Conservation (phyloP, 495 filamentous ascomycete genomes). For the Delitschia confertaspora region DNA sequence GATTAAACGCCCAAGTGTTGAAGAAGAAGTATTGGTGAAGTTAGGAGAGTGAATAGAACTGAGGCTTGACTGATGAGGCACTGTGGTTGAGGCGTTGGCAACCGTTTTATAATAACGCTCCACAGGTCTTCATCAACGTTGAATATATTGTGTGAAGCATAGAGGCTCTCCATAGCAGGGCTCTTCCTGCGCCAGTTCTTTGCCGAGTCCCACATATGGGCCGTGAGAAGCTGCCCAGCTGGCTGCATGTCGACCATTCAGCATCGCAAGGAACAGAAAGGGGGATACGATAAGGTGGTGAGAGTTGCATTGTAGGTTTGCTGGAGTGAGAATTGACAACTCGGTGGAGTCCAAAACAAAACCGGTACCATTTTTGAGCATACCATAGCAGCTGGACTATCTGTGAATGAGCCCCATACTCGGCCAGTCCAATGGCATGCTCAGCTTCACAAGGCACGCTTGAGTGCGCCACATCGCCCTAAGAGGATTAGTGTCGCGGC, state of each 20-base stretch:
- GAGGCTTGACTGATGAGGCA: slow-evolving; percentile 13
- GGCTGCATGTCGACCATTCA: slow-evolving; percentile 23
- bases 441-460: slow-evolving; percentile 14
- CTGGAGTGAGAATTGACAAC: not conserved
- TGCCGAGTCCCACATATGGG: slow-evolving; percentile 26
- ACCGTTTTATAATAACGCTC: slow-evolving; percentile 24
- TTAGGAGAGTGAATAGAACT: slow-evolving; percentile 2
- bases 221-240: slow-evolving; percentile 22
- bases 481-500: slow-evolving; percentile 7
- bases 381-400: slow-evolving; percentile 25
- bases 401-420: slow-evolving; percentile 11
- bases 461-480: slow-evolving; percentile 12
- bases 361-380: slow-evolving; percentile 10
- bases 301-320: slow-evolving; percentile 17
- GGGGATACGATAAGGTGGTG: slow-evolving; percentile 26
- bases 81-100: slow-evolving; percentile 21
- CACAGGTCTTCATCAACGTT: slow-evolving; percentile 25
- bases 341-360: slow-evolving; percentile 8
- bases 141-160: slow-evolving; percentile 17
- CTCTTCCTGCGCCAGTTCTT: slow-evolving; percentile 24
- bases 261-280: slow-evolving; percentile 28
- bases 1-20: not conserved
- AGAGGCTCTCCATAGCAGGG: slow-evolving; percentile 23
- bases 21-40: slow-evolving; percentile 7
- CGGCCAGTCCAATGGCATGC: slow-evolving; percentile 23